A percentile compares a stretch with the other conserved stretches of the same genome.
Conservation (phyloP, 768 basidiomycete species). For the Chlorophyllum brunneum region DNA sequence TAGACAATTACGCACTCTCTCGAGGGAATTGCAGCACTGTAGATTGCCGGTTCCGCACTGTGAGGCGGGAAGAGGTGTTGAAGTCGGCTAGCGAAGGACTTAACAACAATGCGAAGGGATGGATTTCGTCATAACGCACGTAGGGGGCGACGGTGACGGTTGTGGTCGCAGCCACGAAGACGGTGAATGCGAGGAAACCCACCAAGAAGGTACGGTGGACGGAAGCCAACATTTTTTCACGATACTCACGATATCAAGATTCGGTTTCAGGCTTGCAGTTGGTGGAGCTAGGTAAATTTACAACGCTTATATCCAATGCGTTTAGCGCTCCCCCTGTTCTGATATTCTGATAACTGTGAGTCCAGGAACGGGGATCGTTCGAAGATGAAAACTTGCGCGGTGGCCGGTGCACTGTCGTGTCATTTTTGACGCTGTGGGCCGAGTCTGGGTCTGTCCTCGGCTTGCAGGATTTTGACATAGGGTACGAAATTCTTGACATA, state of each 20-base stretch:
- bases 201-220: constrained; percentile 5
- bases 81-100: constrained; percentile 11
- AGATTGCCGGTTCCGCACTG: constrained; percentile 21
- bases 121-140: constrained; percentile 1
- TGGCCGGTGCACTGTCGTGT: too few relatives aligned
- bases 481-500: neutral
- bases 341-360: too few relatives aligned
- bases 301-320: too few relatives aligned
- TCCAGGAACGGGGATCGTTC: too few relatives aligned
- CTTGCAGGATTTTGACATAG: neutral
- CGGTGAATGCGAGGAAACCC: constrained; percentile 14
- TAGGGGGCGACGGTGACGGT: constrained; percentile 15
- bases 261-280: too few relatives aligned
- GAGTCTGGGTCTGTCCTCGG: too few relatives aligned
- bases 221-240: constrained; percentile 4
- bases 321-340: too few relatives aligned
- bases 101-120: neutral
- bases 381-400: too few relatives aligned
- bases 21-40: constrained; percentile 22
- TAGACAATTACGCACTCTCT: constrained; percentile 16
- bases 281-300: too few relatives aligned
- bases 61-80: constrained; percentile 16
- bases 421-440: neutral
- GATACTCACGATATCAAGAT: too few relatives aligned
- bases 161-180: constrained; percentile 21